Evolutionary conservation across 1,284 basidiomycete genomes (phyloP).

Genomic region (Pseudozyma pruni): DNA sequence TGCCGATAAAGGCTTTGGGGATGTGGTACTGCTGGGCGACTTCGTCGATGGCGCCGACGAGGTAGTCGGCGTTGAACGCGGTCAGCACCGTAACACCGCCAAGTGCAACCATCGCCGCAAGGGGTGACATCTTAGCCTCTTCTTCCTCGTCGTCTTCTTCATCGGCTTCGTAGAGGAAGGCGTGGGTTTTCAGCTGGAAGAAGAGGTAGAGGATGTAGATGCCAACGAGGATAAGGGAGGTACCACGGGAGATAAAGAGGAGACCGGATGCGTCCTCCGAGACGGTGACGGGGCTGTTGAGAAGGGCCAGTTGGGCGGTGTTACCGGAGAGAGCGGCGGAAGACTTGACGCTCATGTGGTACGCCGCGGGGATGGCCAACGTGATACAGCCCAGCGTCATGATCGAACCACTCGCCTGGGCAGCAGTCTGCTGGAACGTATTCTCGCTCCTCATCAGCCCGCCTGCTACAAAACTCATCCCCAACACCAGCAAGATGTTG

Average conservation of each 20-base stretch:
- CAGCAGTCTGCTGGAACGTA: constrained; percentile 65
- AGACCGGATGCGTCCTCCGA: constrained; percentile 47
- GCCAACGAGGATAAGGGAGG: constrained; percentile 74
- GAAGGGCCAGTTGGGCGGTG: constrained; percentile 41
- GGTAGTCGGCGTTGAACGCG: constrained; percentile 68
- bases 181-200: constrained; percentile 66
- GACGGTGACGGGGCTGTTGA: constrained; percentile 26
- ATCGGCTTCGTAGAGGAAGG: constrained; percentile 62
- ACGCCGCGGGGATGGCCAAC: constrained; percentile 90
- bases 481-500: constrained; percentile 66
- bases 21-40: constrained; percentile 64
- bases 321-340: constrained; percentile 63
- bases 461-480: constrained; percentile 63
- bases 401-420: constrained; percentile 69
- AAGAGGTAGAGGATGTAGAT: constrained; percentile 81
- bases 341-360: constrained; percentile 70
- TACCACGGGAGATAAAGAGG: constrained; percentile 66
- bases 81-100: constrained; percentile 61
- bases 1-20: constrained; percentile 67
- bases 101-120: constrained; percentile 61
- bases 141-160: constrained; percentile 61
- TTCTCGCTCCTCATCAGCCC: constrained; percentile 65
- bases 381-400: constrained; percentile 91
- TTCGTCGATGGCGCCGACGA: constrained; percentile 67
- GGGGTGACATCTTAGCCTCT: constrained; percentile 59